Evolutionary conservation across 2,329 filamentous ascomycete species (phyloP).

Genomic region (Xylariales sp.): DNA sequence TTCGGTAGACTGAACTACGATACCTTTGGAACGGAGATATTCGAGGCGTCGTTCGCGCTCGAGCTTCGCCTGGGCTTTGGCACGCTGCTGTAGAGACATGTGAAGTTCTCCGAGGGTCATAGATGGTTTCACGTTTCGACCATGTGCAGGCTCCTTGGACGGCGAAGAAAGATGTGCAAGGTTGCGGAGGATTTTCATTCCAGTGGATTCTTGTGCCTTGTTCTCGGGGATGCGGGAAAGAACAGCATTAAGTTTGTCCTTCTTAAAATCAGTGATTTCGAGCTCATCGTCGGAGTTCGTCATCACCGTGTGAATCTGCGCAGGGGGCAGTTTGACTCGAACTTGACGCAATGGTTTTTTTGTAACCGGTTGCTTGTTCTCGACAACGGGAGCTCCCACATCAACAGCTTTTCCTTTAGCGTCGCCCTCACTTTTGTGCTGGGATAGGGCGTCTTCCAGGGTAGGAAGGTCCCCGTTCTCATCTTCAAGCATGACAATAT

Average conservation of each 20-base stretch:
- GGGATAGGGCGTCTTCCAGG: slow-evolving; percentile 52
- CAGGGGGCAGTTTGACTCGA: slow-evolving; percentile 61
- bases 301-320: slow-evolving; percentile 53
- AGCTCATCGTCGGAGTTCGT: slow-evolving; percentile 70
- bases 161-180: slow-evolving; percentile 79
- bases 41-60: slow-evolving; percentile 83
- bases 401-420: slow-evolving; percentile 68
- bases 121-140: slow-evolving; percentile 59
- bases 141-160: slow-evolving; percentile 60
- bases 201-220: slow-evolving; percentile 70
- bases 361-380: slow-evolving; percentile 44
- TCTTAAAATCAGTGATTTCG: slow-evolving; percentile 65
- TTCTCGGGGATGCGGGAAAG: slow-evolving; percentile 76
- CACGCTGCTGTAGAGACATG: slow-evolving; percentile 73
- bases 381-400: slow-evolving; percentile 46
- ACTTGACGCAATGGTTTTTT: slow-evolving; percentile 59
- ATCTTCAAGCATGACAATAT: slow-evolving; percentile 38
- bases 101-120: slow-evolving; percentile 80
- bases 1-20: slow-evolving; percentile 85
- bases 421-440: slow-evolving; percentile 60
- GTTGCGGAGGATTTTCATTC: slow-evolving; percentile 75
- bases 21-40: slow-evolving; percentile 80
- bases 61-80: slow-evolving; percentile 80
- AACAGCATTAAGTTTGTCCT: slow-evolving; percentile 67
- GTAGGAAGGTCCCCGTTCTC: slow-evolving; percentile 54